Conservation (phyloP, 2,329 filamentous ascomycete species). For the Claviceps arundinis region DNA sequence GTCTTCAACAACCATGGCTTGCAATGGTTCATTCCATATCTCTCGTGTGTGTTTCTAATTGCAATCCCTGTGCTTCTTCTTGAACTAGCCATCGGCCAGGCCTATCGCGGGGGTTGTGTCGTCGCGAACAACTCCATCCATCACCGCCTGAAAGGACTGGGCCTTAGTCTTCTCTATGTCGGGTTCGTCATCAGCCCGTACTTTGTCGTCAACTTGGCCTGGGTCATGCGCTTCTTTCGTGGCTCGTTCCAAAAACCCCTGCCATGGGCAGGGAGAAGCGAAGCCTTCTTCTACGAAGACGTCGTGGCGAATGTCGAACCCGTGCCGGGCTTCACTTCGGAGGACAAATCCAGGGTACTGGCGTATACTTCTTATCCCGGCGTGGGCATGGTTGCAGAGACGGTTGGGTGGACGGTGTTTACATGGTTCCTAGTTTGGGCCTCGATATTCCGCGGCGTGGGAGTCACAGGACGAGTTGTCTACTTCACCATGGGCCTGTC, state of each 20-base stretch:
- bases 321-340: constrained; percentile 23
- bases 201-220: constrained; percentile 42
- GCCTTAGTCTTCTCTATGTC: constrained; percentile 37
- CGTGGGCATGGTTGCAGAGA: constrained; percentile 36
- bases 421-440: constrained; percentile 48
- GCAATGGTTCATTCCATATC: constrained; percentile 47
- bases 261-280: constrained; percentile 36
- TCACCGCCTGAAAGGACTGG: constrained; percentile 38
- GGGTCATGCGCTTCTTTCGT: constrained; percentile 47
- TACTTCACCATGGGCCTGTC: constrained; percentile 51
- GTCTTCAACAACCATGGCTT: constrained; percentile 47
- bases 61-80: constrained; percentile 42
- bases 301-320: constrained; percentile 35
- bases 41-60: constrained; percentile 40
- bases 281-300: constrained; percentile 38
- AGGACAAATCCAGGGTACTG: constrained; percentile 23
- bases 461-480: constrained; percentile 43
- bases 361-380: constrained; percentile 34
- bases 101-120: constrained; percentile 41
- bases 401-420: constrained; percentile 43
- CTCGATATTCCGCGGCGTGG: constrained; percentile 45
- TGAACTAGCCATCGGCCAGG: constrained; percentile 57
- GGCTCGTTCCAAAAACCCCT: constrained; percentile 40
- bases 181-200: constrained; percentile 43
- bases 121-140: constrained; percentile 42